Evolutionary conservation across 73 alveolate species (phyloP).

Genomic region (Effrenium voratum): DNA sequence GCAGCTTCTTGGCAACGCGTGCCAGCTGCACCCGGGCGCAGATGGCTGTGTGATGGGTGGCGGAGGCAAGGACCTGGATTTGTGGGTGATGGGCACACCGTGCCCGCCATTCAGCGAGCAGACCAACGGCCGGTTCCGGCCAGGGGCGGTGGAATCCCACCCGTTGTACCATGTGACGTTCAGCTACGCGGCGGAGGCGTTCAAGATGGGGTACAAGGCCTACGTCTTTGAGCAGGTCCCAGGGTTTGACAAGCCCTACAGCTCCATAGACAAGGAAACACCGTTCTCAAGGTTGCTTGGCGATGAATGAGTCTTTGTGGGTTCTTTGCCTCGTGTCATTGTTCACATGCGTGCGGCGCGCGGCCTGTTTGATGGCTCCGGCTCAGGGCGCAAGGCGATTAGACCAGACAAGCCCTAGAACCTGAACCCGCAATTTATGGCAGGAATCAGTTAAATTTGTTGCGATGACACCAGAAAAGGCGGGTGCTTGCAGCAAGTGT

Average conservation of each 20-base stretch:
- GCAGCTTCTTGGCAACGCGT: not conserved
- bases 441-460: not conserved
- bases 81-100: not conserved
- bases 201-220: not conserved
- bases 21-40: not conserved
- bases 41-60: not conserved
- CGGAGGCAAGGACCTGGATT: not conserved
- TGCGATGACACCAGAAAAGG: not conserved
- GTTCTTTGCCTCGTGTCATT: not conserved
- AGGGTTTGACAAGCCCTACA: not conserved
- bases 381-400: not conserved
- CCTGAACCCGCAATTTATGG: not conserved
- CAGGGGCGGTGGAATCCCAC: not conserved
- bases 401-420: not conserved
- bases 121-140: not conserved
- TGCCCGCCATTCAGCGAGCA: not conserved
- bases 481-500: not conserved
- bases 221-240: not conserved
- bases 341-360: not conserved
- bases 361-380: too few relatives aligned
- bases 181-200: not conserved
- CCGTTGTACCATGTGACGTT: not conserved
- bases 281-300: not conserved
- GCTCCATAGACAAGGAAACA: not conserved
- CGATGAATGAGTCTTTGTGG: not conserved